Percentiles rank a stretch among this genome's conserved stretches.
These are phyloP conservation scores for Spencermartinsiella europaea DNA, from an alignment of 805 yeast genomes.

Conservation along the genomic window DNA sequence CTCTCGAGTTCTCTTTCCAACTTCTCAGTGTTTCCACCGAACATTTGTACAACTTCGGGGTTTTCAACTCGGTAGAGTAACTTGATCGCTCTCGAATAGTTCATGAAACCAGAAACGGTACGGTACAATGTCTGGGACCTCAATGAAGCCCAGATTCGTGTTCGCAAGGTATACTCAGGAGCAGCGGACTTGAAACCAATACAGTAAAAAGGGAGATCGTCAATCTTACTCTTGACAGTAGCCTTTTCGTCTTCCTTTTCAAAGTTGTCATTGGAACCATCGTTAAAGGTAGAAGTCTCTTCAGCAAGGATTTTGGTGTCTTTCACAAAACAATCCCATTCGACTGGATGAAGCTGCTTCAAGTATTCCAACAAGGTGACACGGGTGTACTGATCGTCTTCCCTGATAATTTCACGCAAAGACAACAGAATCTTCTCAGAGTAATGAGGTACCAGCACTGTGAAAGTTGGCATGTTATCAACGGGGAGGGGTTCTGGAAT, in stretches of 20 bases:
- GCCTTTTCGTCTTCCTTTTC: conserved; percentile 55
- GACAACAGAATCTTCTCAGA: conserved; percentile 89
- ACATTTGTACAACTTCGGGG: conserved; percentile 91
- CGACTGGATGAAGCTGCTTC: conserved; percentile 92
- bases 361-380: conserved; percentile 90
- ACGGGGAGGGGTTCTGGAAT: conserved; percentile 98
- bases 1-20: conserved; percentile 88
- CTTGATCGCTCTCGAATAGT: conserved; percentile 93
- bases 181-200: conserved; percentile 97
- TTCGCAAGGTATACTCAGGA: conserved; percentile 92
- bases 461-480: conserved; percentile 99
- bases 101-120: conserved; percentile 98
- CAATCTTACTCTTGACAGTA: conserved; percentile 77
- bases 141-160: conserved; percentile 97
- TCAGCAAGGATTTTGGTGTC: conserved; percentile 92
- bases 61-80: conserved; percentile 90
- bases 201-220: conserved; percentile 89
- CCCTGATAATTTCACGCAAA: conserved; percentile 93
- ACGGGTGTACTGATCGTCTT: conserved; percentile 94
- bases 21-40: conserved; percentile 98
- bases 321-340: conserved; percentile 96
- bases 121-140: conserved; percentile 95
- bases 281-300: conserved; percentile 28
- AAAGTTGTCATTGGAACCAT: conserved; percentile 31
- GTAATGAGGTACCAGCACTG: conserved; percentile 94